Base-by-base conservation (phyloP, 2,329 filamentous ascomycete species). In the Sordariomycetes sp. region DNA sequence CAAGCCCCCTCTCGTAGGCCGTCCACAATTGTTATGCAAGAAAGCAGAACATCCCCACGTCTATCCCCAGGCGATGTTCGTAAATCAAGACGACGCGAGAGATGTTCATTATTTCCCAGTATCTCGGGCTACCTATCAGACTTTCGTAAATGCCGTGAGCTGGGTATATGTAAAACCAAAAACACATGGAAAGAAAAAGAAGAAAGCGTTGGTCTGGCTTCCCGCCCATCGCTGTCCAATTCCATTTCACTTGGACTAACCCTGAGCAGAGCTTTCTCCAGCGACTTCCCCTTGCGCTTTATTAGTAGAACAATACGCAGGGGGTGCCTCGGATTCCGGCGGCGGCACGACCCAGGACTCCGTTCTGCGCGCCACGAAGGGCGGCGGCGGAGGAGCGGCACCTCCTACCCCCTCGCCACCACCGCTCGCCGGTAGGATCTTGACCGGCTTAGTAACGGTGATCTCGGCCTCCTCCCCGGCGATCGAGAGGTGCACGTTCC, bases 401-500 rank as follows among this genome's bases (percentile, higher is more conserved):
- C 37, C 37, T 40, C 12, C 37, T 40, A 11, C 12, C 3, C 18
- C 37, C 37, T 16, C 37, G 11, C 37, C 37, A 40, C 12, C 18
- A 40, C 37, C 37, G 37, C 37, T 40, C 37, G 37, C 37, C 12
- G 37, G 37, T 3, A 40, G 37, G 18, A 40, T 40, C 37, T 18
- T 40, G 37, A 40, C 37, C 4, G 37, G 37, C 18, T 3, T 40
- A 11, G 12, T 16, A 3, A 40, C 37, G 37, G 37, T 40, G 18
- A 48, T 48, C 43, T 20, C 43, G n/a, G 7, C n/a, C 43, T 48
- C 20, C n/a, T 48, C 18, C 18, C 20, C 43, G n/a, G 18, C 43
- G n/a, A 48, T 16, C n/a, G 43, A 48, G 20, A 20, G 2, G 8
- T 16, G 16, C 43, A 48, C 40, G 37, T 60, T 60, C 65, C 66